Evolutionary conservation across 306 rosid species (phyloP).

Genomic region (Prunus padus): DNA sequence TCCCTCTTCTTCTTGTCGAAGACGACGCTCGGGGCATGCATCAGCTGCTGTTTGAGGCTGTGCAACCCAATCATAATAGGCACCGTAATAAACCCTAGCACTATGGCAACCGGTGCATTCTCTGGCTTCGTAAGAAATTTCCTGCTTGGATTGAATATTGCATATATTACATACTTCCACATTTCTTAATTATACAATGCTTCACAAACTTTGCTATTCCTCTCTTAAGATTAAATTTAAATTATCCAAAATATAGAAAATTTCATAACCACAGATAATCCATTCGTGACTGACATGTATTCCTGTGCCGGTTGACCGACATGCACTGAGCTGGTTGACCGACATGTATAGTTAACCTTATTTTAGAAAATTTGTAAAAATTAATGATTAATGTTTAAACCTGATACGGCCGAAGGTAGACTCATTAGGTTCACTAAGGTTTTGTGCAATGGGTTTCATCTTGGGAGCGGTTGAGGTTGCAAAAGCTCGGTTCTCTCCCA

Average conservation of each 20-base stretch:
- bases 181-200: too few species aligned
- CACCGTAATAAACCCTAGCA: conserved; percentile 15
- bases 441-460: conserved; percentile 12
- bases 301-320: too few species aligned
- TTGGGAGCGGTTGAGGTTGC: conserved; percentile 25
- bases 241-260: not conserved
- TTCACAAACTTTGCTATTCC: too few species aligned
- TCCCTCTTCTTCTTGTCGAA: conserved; percentile 27
- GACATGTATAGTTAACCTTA: too few species aligned
- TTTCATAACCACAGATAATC: not conserved
- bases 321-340: too few species aligned
- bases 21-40: conserved; percentile 26
- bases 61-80: conserved; percentile 9
- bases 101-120: conserved; percentile 11
- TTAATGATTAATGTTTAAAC: not conserved
- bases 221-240: too few species aligned
- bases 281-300: too few species aligned
- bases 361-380: too few species aligned
- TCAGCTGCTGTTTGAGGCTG: conserved; percentile 29
- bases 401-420: not conserved
- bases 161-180: not conserved
- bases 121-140: conserved; percentile 10
- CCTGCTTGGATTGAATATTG: not conserved
- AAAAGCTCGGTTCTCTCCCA: conserved; percentile 18
- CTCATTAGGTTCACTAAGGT: not conserved